Conservation (phyloP, 2,329 filamentous ascomycete genomes). For the Trichoderma simmonsii region DNA sequence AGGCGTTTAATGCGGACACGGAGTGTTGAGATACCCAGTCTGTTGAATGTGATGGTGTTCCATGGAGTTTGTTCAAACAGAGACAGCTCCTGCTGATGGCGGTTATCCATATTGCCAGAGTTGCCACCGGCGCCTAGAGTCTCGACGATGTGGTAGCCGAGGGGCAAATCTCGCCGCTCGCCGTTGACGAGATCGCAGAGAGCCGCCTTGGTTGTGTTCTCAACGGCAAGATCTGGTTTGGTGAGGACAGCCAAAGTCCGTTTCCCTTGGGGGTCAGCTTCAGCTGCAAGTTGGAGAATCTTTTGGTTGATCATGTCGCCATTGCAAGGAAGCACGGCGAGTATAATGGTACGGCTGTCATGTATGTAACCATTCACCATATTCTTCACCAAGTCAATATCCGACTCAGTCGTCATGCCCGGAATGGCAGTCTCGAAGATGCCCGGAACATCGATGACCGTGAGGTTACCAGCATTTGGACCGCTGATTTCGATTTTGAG, state of each 20-base stretch:
- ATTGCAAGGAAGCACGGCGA: constrained; percentile 44
- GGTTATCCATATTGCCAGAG: constrained; percentile 30
- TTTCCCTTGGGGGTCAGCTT: constrained; percentile 38
- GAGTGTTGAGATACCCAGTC: constrained; percentile 37
- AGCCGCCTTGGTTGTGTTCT: constrained; percentile 37
- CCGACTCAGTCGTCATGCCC: constrained; percentile 42
- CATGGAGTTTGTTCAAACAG: constrained; percentile 41
- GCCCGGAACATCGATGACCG: constrained; percentile 53
- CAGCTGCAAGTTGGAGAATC: constrained; percentile 37
- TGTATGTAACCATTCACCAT: constrained; percentile 49
- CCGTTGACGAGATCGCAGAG: constrained; percentile 43
- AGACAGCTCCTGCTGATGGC: constrained; percentile 32
- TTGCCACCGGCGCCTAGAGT: constrained; percentile 46
- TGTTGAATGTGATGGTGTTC: constrained; percentile 28
- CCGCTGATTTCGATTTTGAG: constrained; percentile 43
- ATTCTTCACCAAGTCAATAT: constrained; percentile 43
- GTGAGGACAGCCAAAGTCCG: constrained; percentile 52
- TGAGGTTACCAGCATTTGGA: constrained; percentile 44
- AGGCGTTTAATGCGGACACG: constrained; percentile 36
- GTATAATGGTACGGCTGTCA: constrained; percentile 46
- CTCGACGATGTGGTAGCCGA: constrained; percentile 49
- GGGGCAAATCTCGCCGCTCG: constrained; percentile 38
- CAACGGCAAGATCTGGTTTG: constrained; percentile 55
- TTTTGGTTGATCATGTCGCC: constrained; percentile 41
- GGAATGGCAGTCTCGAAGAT: constrained; percentile 41